phyloP scores from a whole-genome alignment of 2,329 filamentous ascomycete genomes.

The Penicillium sp. region DNA sequence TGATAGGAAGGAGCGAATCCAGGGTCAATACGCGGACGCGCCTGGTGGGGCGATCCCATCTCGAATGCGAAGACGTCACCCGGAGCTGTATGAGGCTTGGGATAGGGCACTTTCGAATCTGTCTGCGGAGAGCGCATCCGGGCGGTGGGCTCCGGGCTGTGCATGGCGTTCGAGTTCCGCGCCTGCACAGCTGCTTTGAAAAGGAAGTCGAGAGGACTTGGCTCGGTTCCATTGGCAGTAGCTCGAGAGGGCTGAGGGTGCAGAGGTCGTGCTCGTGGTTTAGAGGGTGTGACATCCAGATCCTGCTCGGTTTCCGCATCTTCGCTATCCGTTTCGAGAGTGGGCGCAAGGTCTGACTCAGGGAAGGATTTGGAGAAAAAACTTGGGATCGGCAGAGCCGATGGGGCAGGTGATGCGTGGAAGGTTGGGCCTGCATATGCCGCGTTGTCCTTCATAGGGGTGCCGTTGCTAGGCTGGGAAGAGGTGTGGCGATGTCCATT shows the following conservation, averaged over 20 bases:
- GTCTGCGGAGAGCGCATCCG: constrained; percentile 53
- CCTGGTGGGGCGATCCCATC: constrained; percentile 57
- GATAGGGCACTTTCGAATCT: constrained; percentile 38
- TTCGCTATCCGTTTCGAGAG: constrained; percentile 41
- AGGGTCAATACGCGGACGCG: constrained; percentile 57
- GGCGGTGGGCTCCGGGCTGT: constrained; percentile 40
- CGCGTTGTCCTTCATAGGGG: constrained; percentile 39
- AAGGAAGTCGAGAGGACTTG: constrained; percentile 75
- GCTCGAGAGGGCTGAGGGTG: neutral
- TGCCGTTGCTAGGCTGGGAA: constrained; percentile 40
- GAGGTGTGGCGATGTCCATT: constrained; percentile 30
- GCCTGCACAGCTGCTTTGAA: constrained; percentile 79
- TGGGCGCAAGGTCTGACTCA: constrained; percentile 51
- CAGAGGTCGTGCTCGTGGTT: constrained; percentile 40
- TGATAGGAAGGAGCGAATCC: constrained; percentile 63
- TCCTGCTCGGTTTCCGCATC: constrained; percentile 35
- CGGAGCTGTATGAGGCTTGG: constrained; percentile 47
- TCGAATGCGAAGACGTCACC: constrained; percentile 67
- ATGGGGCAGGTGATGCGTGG: constrained; percentile 89
- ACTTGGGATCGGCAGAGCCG: constrained; percentile 83
- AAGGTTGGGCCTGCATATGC: constrained; percentile 89
- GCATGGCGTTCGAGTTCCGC: constrained; percentile 54
- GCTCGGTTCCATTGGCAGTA: constrained; percentile 38
- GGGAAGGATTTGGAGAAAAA: constrained; percentile 77
- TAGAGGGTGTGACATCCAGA: constrained; percentile 44